A percentile compares a stretch with the other conserved stretches of the same genome.
These are phyloP conservation scores for Mrakia hoshinonis DNA, from an alignment of 768 basidiomycete species.

Conservation along the genomic window DNA sequence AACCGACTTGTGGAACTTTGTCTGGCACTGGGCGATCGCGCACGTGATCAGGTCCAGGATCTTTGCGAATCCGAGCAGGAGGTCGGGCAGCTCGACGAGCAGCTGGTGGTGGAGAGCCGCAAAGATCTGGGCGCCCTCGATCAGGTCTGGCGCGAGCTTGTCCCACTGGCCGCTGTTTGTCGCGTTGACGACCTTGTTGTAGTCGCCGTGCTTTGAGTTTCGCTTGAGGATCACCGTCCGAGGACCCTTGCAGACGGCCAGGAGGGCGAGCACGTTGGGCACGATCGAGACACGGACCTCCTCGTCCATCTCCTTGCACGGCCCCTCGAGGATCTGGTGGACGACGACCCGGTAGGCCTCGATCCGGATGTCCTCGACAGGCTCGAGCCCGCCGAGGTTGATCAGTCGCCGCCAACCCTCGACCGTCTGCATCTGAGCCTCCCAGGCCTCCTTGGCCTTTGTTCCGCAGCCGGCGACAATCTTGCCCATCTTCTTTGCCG, in stretches of 20 bases:
- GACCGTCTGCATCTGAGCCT: constrained; percentile 33
- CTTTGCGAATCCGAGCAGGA: constrained; percentile 38
- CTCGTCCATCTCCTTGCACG: constrained; percentile 35
- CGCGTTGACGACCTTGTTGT: constrained; percentile 34
- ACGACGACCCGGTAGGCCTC: constrained; percentile 35
- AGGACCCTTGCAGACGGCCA: constrained; percentile 36
- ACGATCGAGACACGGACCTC: constrained; percentile 37
- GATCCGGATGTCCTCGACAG: constrained; percentile 35
- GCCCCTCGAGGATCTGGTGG: constrained; percentile 32
- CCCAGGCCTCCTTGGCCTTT: constrained; percentile 35
- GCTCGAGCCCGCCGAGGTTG: constrained; percentile 36
- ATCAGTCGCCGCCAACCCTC: constrained; percentile 35
- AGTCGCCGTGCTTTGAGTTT: constrained; percentile 36
- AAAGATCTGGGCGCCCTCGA: constrained; percentile 38
- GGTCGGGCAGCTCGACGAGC: constrained; percentile 39
- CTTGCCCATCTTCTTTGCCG: constrained; percentile 34
- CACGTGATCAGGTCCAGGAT: constrained; percentile 36
- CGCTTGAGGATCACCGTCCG: constrained; percentile 36
- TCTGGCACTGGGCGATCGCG: constrained; percentile 35
- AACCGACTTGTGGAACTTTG: constrained; percentile 33
- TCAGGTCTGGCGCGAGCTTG: constrained; percentile 25
- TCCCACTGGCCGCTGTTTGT: constrained; percentile 34
- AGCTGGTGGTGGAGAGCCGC: constrained; percentile 41
- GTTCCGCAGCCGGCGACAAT: constrained; percentile 36
- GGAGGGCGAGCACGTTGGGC: constrained; percentile 36